phyloP scores from a whole-genome alignment of 2,329 filamentous ascomycete species.

The Penicillium sp. region DNA sequence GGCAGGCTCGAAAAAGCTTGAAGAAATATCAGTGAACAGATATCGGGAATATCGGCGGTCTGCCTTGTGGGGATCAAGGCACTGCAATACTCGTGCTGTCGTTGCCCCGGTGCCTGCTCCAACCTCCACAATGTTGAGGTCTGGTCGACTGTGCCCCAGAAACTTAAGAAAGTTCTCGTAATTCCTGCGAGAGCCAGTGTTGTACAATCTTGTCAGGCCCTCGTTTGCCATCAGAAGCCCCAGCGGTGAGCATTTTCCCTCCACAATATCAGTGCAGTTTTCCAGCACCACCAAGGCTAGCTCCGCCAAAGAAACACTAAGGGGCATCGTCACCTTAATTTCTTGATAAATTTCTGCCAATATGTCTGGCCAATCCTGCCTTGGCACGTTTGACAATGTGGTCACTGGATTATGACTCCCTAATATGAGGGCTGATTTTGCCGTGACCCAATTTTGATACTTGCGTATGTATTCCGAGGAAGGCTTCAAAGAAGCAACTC shows the following conservation, averaged over 20 bases:
- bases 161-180: neutral
- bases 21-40: constrained; percentile 19
- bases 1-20: constrained; percentile 6
- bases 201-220: neutral
- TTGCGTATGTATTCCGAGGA: neutral
- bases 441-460: neutral
- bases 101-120: constrained; percentile 14
- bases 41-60: constrained; percentile 9
- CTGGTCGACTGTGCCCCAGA: constrained; percentile 1
- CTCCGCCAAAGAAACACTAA: neutral
- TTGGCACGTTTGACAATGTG: too few species aligned
- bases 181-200: neutral
- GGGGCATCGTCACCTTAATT: too few species aligned
- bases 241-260: neutral
- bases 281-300: neutral
- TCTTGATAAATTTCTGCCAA: neutral
- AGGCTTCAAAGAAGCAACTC: neutral
- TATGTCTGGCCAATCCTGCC: neutral
- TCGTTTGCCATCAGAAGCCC: neutral
- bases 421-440: neutral
- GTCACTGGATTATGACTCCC: neutral
- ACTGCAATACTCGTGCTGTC: constrained; percentile 7
- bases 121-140: constrained; percentile 3
- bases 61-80: neutral
- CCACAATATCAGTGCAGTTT: neutral